Conservation (phyloP, 2,329 filamentous ascomycete species). For the Davidsoniella virescens region DNA sequence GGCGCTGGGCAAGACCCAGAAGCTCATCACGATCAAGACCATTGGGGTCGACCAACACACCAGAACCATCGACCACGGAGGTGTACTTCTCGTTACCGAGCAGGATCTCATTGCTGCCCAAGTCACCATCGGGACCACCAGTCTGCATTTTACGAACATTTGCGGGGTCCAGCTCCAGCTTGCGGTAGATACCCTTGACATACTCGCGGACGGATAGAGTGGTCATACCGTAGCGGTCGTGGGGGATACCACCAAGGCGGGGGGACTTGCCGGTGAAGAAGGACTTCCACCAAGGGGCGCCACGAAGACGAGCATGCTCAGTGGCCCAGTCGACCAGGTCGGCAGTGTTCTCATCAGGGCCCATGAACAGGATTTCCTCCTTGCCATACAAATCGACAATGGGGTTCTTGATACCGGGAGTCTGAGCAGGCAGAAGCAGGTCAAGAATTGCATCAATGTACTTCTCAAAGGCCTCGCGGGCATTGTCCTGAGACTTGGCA, state of each 20-base stretch:
- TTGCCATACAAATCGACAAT: conserved; percentile 92
- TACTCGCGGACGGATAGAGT: conserved; percentile 93
- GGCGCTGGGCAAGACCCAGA: conserved; percentile 64
- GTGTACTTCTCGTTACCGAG: conserved; percentile 93
- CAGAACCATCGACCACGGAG: conserved; percentile 87
- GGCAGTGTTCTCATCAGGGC: conserved; percentile 95
- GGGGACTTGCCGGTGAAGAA: conserved; percentile 99
- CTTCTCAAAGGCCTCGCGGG: conserved; percentile 88
- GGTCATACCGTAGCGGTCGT: conserved; percentile 95
- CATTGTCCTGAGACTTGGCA: conserved; percentile 84
- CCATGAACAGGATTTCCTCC: conserved; percentile 96
- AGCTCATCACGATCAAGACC: conserved; percentile 77
- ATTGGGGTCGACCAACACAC: conserved; percentile 84
- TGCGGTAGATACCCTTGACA: conserved; percentile 91
- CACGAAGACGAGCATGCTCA: conserved; percentile 70
- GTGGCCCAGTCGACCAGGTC: conserved; percentile 98
- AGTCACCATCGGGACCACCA: conserved; percentile 86
- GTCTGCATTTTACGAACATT: conserved; percentile 91
- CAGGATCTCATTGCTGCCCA: conserved; percentile 95
- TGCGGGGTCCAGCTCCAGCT: conserved; percentile 74
- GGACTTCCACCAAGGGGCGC: conserved; percentile 98
- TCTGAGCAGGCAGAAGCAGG: conserved; percentile 72
- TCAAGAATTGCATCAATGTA: conserved; percentile 99
- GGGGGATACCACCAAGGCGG: conserved; percentile 87
- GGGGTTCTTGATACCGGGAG: conserved; percentile 96